A percentile compares a stretch with the other conserved stretches of the same genome.
phyloP scores from a whole-genome alignment of 345 rosid species.

The Ceriops decandra region DNA sequence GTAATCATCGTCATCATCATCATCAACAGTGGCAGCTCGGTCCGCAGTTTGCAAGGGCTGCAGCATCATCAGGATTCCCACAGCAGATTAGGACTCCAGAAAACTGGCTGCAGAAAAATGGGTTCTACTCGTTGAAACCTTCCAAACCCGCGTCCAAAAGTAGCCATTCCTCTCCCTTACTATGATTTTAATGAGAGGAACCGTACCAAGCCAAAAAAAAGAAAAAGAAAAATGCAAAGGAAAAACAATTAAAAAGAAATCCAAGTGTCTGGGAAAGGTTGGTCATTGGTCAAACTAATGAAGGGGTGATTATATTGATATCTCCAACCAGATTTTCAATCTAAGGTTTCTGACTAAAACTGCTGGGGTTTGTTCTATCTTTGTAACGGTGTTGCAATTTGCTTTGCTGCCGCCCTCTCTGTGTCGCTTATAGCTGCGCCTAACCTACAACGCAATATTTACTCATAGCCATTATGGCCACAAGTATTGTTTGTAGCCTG shows the following conservation, averaged over 20 bases:
- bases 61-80: constrained; percentile 99
- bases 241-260: not conserved
- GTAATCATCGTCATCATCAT: constrained; percentile 27
- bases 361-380: not conserved
- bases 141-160: constrained; percentile 16
- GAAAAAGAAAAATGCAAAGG: not conserved
- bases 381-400: not conserved
- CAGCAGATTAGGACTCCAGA: constrained; percentile 49
- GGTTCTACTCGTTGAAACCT: constrained; percentile 50
- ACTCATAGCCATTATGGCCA: not conserved
- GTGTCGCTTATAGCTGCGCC: not conserved
- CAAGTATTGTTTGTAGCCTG: not conserved
- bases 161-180: constrained; percentile 11
- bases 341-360: constrained; percentile 24
- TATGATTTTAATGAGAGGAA: not conserved
- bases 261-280: constrained; percentile 15
- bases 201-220: not conserved
- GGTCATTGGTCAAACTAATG: constrained; percentile 35
- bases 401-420: constrained; percentile 20
- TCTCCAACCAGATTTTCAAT: constrained; percentile 23
- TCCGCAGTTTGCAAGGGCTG: constrained; percentile 74
- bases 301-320: constrained; percentile 14
- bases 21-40: constrained; percentile 47
- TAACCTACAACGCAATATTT: not conserved
- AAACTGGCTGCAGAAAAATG: constrained; percentile 70